Base-by-base conservation (phyloP, 1,284 basidiomycete genomes). In the Ceratobasidium sp. region DNA sequence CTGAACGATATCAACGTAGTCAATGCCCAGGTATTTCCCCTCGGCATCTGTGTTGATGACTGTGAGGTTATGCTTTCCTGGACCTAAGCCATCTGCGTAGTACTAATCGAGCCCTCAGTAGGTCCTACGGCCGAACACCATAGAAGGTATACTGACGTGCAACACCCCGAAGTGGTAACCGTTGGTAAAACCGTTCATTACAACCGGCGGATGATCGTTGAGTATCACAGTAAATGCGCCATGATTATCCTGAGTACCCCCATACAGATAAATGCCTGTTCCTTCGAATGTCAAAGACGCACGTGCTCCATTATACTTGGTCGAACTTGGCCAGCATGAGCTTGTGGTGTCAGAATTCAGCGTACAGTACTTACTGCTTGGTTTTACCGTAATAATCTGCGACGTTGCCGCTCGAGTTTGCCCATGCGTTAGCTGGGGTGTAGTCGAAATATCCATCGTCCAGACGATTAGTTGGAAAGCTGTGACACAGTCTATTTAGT, bases 71-170 rank as follows among this genome's bases (percentile, higher is more conserved):
- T 75, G 73, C 26, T 10, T 45, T 11, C 73, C 73, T 4, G 45
- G 35, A 35, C 73, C 73, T 26, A 75, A 61, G 5, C 73, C 73
- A 23, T 75, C 73, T 10, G 73, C 73, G 11, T 75, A 75, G 23
- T 75, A 75, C 73, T 75, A 20, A 1, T 17, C 13, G n/a, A 37
- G 28, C 20, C 23, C 3, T 26, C n/a, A 31, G 35, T 26, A 17
- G 26, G 37, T n/a, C 13, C n/a, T n/a, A 63, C 13, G n/a, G 23
- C 35, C n/a, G 33, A 15, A 15, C 26, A 37, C 23, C 20, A n/a
- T 11, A 53, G 33, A n/a, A 1, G 11, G 51, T 28, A 20, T 42
- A 54, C 71, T 45, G n/a, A 74, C 71, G 7, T 64, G 31, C n/a
- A 54, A 15, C 23, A 53, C 45, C 17, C 47, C 15, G 10, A 47